Conservation (phyloP, 2,329 filamentous ascomycete genomes). For the Alternaria ventricosa region DNA sequence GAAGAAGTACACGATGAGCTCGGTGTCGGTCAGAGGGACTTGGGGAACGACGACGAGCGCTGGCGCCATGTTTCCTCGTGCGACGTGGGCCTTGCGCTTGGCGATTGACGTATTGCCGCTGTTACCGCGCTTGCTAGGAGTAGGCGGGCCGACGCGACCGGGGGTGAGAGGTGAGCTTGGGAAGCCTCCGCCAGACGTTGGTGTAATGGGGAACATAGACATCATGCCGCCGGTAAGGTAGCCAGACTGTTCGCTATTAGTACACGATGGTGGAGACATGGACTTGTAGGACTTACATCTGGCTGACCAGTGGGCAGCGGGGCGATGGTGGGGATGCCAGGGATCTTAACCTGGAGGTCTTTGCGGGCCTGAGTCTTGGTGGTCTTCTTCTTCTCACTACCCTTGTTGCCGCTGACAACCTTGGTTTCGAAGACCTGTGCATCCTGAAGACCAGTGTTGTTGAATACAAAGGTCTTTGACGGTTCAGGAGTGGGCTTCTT, state of each 20-base stretch:
- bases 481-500: accelerated
- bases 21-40: constrained; percentile 36
- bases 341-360: constrained; percentile 17
- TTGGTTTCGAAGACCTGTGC: not conserved
- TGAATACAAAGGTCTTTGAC: not conserved
- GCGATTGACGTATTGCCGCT: constrained; percentile 12
- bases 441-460: not conserved
- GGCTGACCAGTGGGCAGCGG: constrained; percentile 9
- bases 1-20: constrained; percentile 44
- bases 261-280: not conserved
- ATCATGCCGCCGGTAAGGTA: not conserved
- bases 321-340: constrained; percentile 4
- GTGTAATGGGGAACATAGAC: not conserved
- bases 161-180: constrained; percentile 10
- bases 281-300: constrained; percentile 9
- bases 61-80: constrained; percentile 23
- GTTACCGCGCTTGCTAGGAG: constrained; percentile 2
- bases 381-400: not conserved
- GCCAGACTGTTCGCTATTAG: not conserved
- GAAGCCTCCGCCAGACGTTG: not conserved
- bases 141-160: constrained; percentile 17
- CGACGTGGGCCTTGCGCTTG: constrained; percentile 31
- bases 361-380: constrained; percentile 12
- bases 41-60: constrained; percentile 20
- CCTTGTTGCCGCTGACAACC: not conserved